A percentile compares a stretch with the other conserved stretches of the same genome.
Conservation (phyloP, 2,329 filamentous ascomycete species). For the Ophiostoma quercus region DNA sequence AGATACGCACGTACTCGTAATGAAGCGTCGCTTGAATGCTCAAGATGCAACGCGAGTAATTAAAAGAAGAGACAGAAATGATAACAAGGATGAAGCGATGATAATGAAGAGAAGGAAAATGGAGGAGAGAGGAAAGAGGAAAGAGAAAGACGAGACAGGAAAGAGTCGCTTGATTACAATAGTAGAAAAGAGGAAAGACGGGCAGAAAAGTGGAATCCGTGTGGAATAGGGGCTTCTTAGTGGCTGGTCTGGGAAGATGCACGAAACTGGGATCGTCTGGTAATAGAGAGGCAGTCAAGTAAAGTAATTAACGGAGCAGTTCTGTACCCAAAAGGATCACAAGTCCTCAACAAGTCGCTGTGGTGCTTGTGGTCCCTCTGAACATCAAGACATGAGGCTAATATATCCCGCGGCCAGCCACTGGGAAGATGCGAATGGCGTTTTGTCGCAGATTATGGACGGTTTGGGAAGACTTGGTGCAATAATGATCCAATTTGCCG, state of each 20-base stretch:
- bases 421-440: constrained; percentile 4
- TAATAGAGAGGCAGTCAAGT: not conserved
- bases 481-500: not conserved
- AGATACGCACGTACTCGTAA: constrained; percentile 20
- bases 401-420: not conserved
- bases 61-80: constrained; percentile 1
- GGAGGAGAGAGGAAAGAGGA: not conserved
- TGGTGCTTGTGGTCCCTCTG: not conserved
- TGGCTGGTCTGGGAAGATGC: not conserved
- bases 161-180: not conserved
- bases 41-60: constrained; percentile 15
- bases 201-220: not conserved
- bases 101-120: not conserved
- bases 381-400: not conserved
- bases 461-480: not conserved
- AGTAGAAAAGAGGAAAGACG: not conserved
- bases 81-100: constrained; percentile 1
- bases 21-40: not conserved
- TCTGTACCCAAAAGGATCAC: not conserved
- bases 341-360: not conserved
- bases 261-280: constrained; percentile 4
- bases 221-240: not conserved
- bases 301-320: not conserved
- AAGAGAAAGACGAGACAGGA: not conserved
- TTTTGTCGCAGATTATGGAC: constrained; percentile 5